Percentiles rank a stretch among this genome's conserved stretches.
Conservation (phyloP, 2,329 filamentous ascomycete species). For the Aureobasidium uvarum region DNA sequence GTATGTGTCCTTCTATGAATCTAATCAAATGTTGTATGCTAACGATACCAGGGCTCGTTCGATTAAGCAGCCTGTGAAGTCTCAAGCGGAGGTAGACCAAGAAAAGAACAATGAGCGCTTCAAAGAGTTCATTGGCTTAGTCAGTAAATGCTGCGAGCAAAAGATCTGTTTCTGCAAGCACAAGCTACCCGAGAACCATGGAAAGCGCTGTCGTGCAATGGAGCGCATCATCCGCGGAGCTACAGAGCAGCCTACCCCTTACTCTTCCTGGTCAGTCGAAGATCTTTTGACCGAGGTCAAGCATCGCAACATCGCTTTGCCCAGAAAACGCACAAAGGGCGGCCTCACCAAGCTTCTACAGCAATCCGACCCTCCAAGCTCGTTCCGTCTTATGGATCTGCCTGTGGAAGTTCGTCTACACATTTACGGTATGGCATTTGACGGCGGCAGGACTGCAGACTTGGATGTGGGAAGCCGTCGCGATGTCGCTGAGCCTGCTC, state of each 20-base stretch:
- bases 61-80: neutral
- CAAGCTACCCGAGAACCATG: neutral
- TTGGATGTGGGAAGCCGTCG: too few relatives aligned
- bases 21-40: neutral
- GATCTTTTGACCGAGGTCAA: neutral
- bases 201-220: neutral
- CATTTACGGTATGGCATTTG: neutral
- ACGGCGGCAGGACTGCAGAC: neutral
- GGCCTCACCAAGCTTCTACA: neutral
- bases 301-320: neutral
- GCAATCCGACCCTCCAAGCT: neutral
- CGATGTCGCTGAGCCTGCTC: neutral
- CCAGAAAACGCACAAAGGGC: neutral
- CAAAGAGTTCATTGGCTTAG: neutral
- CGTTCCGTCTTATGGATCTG: neutral
- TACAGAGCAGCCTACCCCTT: neutral
- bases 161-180: neutral
- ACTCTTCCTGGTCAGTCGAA: neutral
- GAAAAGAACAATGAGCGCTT: neutral
- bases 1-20: neutral
- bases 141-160: neutral
- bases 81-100: neutral
- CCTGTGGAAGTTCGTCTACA: constrained; percentile 2
- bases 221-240: neutral
- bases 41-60: neutral